Base-by-base conservation (phyloP, 2,329 filamentous ascomycete species). In the Huntiella omanensis region DNA sequence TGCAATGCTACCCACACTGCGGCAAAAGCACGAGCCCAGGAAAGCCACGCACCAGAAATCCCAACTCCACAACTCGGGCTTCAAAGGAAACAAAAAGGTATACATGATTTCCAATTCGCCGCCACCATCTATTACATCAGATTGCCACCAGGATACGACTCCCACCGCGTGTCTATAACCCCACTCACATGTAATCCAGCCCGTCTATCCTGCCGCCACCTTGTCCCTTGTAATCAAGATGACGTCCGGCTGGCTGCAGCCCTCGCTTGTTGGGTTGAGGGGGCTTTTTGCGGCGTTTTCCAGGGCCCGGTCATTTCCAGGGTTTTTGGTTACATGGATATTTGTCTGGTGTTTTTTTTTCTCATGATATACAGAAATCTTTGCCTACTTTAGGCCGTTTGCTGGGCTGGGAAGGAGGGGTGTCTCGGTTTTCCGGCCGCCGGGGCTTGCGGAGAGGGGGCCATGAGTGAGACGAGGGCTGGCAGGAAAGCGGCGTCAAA, bases 191-290 rank as follows among this genome's bases (percentile, higher is more conserved):
- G 12, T 36, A 36, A 38, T 11, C 16, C 38, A 17, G 7, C 12
- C 38, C 11, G 38, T 36, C 34, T 36, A 34, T 34, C 33, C 5
- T 15, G 17, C 28, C 15, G 15, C 33, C 28, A 11, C 5, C 12
- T 22, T 45, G 8, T 45, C 43, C 36, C 43, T n/a, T n/a, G 37
- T 38, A 28, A 43, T 19, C 19, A 43, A 28, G 15, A 19, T 33
- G 45, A 13, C 16, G 38, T 36, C 40, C 45, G 45, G 45, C 12
- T 47, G 40, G 33, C 45, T 47, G 33, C 45, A 47, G 45, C 17
- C 33, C 33, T 47, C 40, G 45, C 39, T 47, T 47, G 39, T 43
- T 47, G 45, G 45, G 34, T 43, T 38, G 40, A 28, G 22, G 33
- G 32, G 45, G 45, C 39, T 41, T 43, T 28, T 28, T 28, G 22